phyloP scores from a whole-genome alignment of 2,329 filamentous ascomycete genomes.

The Pestalotiopsis sp. region DNA sequence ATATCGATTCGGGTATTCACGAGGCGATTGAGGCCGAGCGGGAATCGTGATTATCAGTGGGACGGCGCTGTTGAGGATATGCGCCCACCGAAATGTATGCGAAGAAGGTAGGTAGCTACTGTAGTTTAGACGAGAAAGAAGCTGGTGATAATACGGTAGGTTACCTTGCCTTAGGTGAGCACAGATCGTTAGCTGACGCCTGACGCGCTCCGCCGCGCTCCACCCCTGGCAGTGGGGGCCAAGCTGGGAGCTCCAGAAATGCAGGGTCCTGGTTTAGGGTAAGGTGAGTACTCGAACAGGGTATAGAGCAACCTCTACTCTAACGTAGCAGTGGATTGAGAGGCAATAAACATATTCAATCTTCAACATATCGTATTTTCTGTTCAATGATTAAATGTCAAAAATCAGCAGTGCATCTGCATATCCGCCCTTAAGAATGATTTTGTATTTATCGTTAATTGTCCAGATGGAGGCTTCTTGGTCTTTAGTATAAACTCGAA shows the following conservation, averaged over 20 bases:
- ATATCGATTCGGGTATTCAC: not conserved
- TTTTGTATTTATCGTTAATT: too few relatives aligned
- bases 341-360: too few relatives aligned
- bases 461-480: too few relatives aligned
- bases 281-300: not conserved
- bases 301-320: not conserved
- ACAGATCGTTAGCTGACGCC: not conserved
- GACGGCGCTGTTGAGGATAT: not conserved
- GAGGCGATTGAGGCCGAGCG: not conserved
- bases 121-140: not conserved
- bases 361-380: too few relatives aligned
- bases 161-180: not conserved
- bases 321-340: too few relatives aligned
- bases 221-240: not conserved
- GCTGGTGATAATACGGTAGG: not conserved
- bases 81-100: not conserved
- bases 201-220: not conserved
- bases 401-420: too few relatives aligned
- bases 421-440: too few relatives aligned
- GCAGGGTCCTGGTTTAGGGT: conserved; percentile 15
- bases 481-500: too few relatives aligned
- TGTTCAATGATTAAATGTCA: too few relatives aligned
- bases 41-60: not conserved
- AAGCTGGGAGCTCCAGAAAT: conserved; percentile 5
- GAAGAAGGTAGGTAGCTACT: not conserved